Evolutionary conservation across 202 grass and related monocot species (phyloP), one percentile per base, ranked within the genome.

Genomic region (Musa balbisiana): DNA sequence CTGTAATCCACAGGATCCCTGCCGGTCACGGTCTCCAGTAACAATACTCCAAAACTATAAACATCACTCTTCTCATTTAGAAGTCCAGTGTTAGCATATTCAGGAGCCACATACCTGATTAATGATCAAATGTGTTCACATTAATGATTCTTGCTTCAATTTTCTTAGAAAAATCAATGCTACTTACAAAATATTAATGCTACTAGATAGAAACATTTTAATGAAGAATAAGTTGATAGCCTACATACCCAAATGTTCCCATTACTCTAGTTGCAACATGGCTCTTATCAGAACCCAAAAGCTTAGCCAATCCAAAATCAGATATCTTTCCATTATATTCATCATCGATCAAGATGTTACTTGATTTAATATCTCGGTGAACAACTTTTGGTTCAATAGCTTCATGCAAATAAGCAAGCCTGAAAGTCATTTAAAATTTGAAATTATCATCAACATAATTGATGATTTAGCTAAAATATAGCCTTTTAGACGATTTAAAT

Each of bases 51-150:
- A 79, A 97, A 97, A 87, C 93, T 97, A 78, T 93, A 97, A 62
- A 97, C 92, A 81, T 97, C 93, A 6, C 93, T 97, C 81, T 97
- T 97, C 82, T 97, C 93, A 67, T 97, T 97, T 78, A 97, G 79
- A 84, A 97, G 86, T 55, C 93, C 93, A 27, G 84, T 97, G 74
- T 97, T 91, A 43, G 90, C 93, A 55, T 97, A 97, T 83, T 97
- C 93, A 2, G 93, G 93, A 26, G 93, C 93, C 63, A 97, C 93
- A 10, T 97, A 97, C 83, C 93, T 97, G 77, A 70, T 76, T 79
- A 84, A 59, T 27, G 78, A 77, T 69, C 69, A 70, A 90, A 75
- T 69, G 67, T 27, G 79, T 81, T 82, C 56, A 53, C 54, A 50
- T 87, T 71, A 25, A 54, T 27, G 55, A 43, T 43, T 16, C 70